Evolutionary conservation across 306 rosid species (phyloP), one percentile per base, ranked within the genome.

Genomic region (Quercus cerris): DNA sequence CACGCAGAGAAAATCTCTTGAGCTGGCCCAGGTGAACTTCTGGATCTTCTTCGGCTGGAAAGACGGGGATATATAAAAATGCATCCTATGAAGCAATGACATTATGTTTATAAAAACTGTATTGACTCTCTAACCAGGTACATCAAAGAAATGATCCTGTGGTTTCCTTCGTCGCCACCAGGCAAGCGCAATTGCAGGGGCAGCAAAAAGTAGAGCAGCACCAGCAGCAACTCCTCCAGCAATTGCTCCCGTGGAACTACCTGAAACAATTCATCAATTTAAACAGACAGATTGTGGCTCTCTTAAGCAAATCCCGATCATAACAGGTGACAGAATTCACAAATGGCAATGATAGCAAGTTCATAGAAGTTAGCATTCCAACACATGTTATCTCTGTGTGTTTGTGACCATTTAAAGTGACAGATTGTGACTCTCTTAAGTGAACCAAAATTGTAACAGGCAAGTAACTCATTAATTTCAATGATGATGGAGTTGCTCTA

Each of bases 181-280:
- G 63, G 89, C 97, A 88, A 91, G 94, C 64, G 98, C 97, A 83
- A 96, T 88, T 82, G 98, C 97, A 83, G 98, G 97, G 74, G 87
- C 96, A 74, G 97, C 97, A 89, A 96, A 93, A 75, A 96, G 84
- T 76, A 93, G 81, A 82, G 97, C 97, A 63, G 97, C 98, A 73
- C 93, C 97, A 63, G 97, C 99, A 81, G 97, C 99, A 81, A 93
- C 99, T 83, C 98, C 99, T 79, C 97, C 99, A 70, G 98, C 99
- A 87, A 96, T 93, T 79, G 97, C 90, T 77, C 97, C 98, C 49
- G 94, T 90, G 41, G 85, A 67, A 77, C 81, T 73, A 73, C 92
- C 99, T 96, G 85, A 49, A 83, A 73, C 68, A 77, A 77, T 23
- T 70, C 18, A 71, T 52, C 75, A 56, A 44, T 70, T 63, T 12